Evolutionary conservation across 2,329 filamentous ascomycete genomes (phyloP), one percentile per base, ranked within the genome.

Genomic region (Epichloe elymi): DNA sequence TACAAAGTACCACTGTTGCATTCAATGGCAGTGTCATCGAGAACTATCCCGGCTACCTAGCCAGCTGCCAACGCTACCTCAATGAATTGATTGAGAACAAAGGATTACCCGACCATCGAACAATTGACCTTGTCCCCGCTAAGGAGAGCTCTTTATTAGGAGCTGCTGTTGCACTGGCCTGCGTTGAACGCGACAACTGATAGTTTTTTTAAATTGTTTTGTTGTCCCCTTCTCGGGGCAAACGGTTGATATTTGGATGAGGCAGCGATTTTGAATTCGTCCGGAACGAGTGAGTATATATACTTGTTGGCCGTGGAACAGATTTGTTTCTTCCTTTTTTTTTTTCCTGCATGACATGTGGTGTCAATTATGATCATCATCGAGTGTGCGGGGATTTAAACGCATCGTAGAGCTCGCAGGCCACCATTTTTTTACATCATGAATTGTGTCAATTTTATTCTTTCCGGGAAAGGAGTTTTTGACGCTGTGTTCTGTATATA

Each of bases 1-100:
- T 75, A 7, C 61, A 63, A 36, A 67, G 69, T 51, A 81, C 78
- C 3, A 74, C 78, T 2, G 79, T 91, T n/a, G 84, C 84, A 3
- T 90, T 84, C 66, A 89, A 88, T 61, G 86, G 86, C 43, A 85
- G 82, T 30, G 85, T 91, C 47, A 82, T 90, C 48, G 85, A 90
- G 66, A 82, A 83, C 58, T 91, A 90, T 61, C 85, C 86, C 0
- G 70, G 72, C 7, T 91, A 88, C 64, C 70, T 76, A 20, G 66
- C 65, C 35, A 73, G 69, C 41, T 83, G 82, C 59, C 85, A 90
- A 63, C 62, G 62, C 5, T 80, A 81, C 57, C 67, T 90, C 45
- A 72, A 88, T 59, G 68, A 72, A 39, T 68, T 90, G 8, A 74
- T 80, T 59, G 56, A 58, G 26, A 57, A 55, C 46, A 60, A 55